A percentile compares a stretch with the other conserved stretches of the same genome.
Conservation (phyloP, 176 grass and related monocot genomes). For the Phyllostachys edulis region DNA sequence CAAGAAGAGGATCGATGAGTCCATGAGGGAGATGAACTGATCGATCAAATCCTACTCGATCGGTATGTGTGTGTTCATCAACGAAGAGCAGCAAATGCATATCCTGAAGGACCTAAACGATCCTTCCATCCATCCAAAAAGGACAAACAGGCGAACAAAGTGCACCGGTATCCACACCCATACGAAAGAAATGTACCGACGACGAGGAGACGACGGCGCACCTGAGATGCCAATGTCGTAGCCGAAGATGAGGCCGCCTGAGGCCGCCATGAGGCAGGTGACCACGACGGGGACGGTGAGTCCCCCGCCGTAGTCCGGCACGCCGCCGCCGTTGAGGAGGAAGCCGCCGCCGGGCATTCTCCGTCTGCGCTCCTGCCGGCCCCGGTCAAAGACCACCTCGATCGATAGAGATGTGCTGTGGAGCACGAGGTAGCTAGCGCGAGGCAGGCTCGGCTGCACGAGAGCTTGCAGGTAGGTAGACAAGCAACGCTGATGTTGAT, state of each 20-base stretch:
- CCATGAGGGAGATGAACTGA: not conserved
- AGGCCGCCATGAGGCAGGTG: slow-evolving; percentile 88
- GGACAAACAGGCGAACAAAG: not conserved
- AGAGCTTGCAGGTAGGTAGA: not conserved
- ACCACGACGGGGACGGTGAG: slow-evolving; percentile 70
- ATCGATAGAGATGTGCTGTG: not conserved
- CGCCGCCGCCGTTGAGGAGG: slow-evolving; percentile 30
- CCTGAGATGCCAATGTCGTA: slow-evolving; percentile 99
- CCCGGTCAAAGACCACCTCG: not conserved
- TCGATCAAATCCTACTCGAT: not conserved
- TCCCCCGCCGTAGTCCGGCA: slow-evolving; percentile 49
- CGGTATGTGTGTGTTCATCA: not conserved
- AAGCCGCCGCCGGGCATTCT: slow-evolving; percentile 43
- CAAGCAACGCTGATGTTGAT: slow-evolving; percentile 13
- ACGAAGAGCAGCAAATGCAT: not conserved
- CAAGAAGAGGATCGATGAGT: not conserved
- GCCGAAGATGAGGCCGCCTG: slow-evolving; percentile 94
- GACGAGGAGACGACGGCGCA: slow-evolving; percentile 3
- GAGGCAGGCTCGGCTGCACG: not conserved
- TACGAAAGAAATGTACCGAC: not conserved
- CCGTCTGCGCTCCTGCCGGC: not conserved
- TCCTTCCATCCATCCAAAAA: not conserved
- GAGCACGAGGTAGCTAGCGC: not conserved
- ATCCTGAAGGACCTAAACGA: not conserved
- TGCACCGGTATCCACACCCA: not conserved